Evolutionary conservation across 2,329 filamentous ascomycete genomes (phyloP).

Genomic region (Hirsutella minnesotensis): DNA sequence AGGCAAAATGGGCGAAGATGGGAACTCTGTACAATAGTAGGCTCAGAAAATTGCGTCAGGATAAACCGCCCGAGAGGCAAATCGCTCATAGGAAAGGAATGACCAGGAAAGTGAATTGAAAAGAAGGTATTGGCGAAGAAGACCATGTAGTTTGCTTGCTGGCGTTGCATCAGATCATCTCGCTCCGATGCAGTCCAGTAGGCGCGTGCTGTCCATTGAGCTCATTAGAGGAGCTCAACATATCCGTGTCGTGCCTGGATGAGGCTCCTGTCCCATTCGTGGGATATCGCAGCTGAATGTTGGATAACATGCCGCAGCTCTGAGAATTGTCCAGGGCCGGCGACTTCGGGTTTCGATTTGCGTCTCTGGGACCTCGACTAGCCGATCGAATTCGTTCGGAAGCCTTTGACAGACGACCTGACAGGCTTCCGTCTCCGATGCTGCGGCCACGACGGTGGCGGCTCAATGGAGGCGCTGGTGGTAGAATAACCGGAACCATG

Average conservation of each 20-base stretch:
- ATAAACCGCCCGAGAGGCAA: no score
- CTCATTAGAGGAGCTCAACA: constrained; percentile 21
- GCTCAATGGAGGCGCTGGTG: constrained; percentile 30
- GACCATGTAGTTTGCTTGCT: no score
- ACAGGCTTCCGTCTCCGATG: constrained; percentile 37
- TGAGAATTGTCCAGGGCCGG: constrained; percentile 23
- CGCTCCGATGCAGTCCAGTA: constrained; percentile 40
- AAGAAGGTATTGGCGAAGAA: no score
- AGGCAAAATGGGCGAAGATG: not conserved
- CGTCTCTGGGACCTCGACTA: constrained; percentile 39
- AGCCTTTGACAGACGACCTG: constrained; percentile 42
- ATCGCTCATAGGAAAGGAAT: no score
- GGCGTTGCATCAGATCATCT: constrained; percentile 35
- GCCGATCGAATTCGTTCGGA: constrained; percentile 49
- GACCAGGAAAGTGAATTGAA: no score
- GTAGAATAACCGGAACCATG: constrained; percentile 31
- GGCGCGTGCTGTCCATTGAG: constrained; percentile 26
- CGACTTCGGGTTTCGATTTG: constrained; percentile 11
- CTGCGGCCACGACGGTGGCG: constrained; percentile 47
- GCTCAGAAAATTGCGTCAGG: constrained; percentile 1
- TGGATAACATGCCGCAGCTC: constrained; percentile 26
- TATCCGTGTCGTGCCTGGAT: constrained; percentile 24
- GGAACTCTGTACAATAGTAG: not conserved
- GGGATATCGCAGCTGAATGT: not conserved
- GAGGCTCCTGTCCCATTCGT: constrained; percentile 15